phyloP scores from a whole-genome alignment of 108 stramenopile genomes.

The Pseudonitzschia delicatissima region DNA sequence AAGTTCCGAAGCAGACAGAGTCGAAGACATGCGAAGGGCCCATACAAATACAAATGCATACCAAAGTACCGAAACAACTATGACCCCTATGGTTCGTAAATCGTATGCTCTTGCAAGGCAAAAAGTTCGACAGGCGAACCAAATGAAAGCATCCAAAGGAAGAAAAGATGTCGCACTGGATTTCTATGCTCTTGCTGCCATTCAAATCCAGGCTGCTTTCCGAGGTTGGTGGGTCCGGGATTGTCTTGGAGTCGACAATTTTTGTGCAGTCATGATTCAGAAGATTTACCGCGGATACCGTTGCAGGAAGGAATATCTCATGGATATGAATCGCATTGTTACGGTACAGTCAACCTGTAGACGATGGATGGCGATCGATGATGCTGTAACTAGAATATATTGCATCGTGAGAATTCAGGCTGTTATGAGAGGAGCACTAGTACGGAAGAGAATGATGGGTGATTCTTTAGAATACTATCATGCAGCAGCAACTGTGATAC shows the following conservation, averaged over 20 bases:
- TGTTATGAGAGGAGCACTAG: constrained; percentile 45
- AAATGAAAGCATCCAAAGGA: constrained; percentile 2
- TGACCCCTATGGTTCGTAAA: background rate
- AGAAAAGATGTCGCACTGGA: constrained; percentile 5
- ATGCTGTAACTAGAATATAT: constrained; percentile 39
- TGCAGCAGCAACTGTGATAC: constrained; percentile 55
- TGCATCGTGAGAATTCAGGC: constrained; percentile 59
- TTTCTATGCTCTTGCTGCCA: constrained; percentile 58
- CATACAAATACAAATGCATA: background rate
- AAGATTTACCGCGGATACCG: constrained; percentile 40
- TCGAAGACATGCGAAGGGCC: background rate
- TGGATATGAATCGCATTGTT: constrained; percentile 50
- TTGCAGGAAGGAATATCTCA: constrained; percentile 34
- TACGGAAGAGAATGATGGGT: constrained; percentile 22
- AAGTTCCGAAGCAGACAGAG: background rate
- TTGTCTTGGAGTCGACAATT: constrained; percentile 60
- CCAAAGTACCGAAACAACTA: background rate
- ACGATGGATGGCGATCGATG: constrained; percentile 42
- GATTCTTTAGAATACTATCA: constrained; percentile 26
- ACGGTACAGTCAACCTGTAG: constrained; percentile 50
- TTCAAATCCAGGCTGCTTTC: constrained; percentile 66
- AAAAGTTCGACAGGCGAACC: background rate
- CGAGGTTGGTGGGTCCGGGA: constrained; percentile 86
- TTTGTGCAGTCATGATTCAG: constrained; percentile 71
- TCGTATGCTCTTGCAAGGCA: constrained; percentile 2